Evolutionary conservation across 164 flowering plant species (phyloP), one percentile per base, ranked within the genome.

Genomic region (Pachysandra terminalis): DNA sequence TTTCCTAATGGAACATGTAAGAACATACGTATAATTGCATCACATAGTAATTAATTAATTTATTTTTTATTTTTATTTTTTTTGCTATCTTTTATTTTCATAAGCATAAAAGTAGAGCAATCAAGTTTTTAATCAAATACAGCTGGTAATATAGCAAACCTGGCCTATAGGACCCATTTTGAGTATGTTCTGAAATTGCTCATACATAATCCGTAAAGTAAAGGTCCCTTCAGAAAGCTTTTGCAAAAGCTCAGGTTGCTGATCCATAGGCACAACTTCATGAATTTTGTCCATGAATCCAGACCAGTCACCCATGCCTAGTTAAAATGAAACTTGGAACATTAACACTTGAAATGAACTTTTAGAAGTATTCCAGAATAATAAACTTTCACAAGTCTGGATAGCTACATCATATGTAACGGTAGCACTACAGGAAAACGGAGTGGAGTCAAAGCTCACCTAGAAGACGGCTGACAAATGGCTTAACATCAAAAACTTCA

Each of bases 201-300:
- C 98, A 73, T 96, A 93, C 99, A 96, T 93, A 64, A 91, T 90
- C 61, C 98, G 83, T 59, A 96, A 59, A 19, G 99, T 90, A 72
- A 90, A 93, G 74, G 77, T 85, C 61, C 99, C 99, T 81, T 96
- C 96, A 19, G 98, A 84, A 26, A 92, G 96, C 81, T 96, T 93
- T 72, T 90, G 96, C 66, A 90, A 81, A 76, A 90, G 97, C 79
- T 96, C 98, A 54, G 97, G 99, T 64, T 93, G 97, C 73, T 95
- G 99, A 79, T 95, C 99, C 97, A 87, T 90, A 0, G 98, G 98
- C 75, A 92, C 98, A 72, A 92, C 98, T 78, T 95, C 99, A 53
- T 95, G 99, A 78, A 93, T 89, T 77, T 96, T 96, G 82, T 96
- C 98, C 99, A 96, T 89, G 69, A 96, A 93, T n/a, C 99, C 99